Evolutionary conservation across 1,284 basidiomycete genomes (phyloP), one percentile per base, ranked within the genome.

Genomic region (Tetrapyrgos nigripes): DNA sequence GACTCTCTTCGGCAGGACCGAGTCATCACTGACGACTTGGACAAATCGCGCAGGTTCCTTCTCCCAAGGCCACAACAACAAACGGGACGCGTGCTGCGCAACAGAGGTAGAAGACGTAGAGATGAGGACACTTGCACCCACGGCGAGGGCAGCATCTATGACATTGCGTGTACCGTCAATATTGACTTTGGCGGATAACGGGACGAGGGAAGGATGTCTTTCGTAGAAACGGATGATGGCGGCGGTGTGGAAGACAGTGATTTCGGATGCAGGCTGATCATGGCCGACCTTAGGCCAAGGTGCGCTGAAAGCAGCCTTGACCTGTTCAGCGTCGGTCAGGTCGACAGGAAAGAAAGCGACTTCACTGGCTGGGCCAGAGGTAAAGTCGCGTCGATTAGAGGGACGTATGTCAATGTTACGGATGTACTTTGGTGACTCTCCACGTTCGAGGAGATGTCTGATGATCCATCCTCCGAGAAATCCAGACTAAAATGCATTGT

Each of bases 401-500:
- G 66, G 58, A 11, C 81, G 80, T 35, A 85, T 76, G 66, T 85
- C 84, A 10, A 86, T 58, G 19, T 85, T 69, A 26, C 84, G 73
- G 24, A 86, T 84, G 14, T 71, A 73, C 43, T 68, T 71, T 1
- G 84, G 83, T 46, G 83, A 75, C 62, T 86, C 84, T 3, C 84
- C 84, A 2, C 84, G 78, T 35, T 76, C 70, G 13, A 85, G 58
- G 3, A 85, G 71, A 50, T 85, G 84, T 9, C 81, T 67, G 10
- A 86, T 79, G 29, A 85, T 80, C 83, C 84, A 86, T 10, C 84
- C 84, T 9, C 83, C 83, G 10, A 85, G 61, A 55, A 84, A 83
- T 1, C 83, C 84, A 2, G 81, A 76, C 79, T 85, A 56, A 11
- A 3, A 52, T 43, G 26, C 8, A 45, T 5, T 8, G 11, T 6